Percentiles rank a stretch among this genome's conserved stretches.
phyloP scores from a whole-genome alignment of 176 grass and related monocot genomes.

The Bothriochloa decipiens region DNA sequence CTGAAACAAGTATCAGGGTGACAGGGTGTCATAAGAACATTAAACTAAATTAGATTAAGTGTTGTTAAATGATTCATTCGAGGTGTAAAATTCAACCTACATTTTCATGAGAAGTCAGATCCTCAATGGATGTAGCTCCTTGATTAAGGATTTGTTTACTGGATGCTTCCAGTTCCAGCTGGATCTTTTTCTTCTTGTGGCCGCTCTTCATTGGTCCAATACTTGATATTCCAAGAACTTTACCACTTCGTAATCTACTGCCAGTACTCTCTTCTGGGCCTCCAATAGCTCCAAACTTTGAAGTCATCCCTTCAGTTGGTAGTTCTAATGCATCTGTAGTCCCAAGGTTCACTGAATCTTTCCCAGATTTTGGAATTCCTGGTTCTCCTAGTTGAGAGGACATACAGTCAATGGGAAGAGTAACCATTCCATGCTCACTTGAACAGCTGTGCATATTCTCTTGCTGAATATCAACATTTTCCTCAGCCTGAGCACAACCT shows the following conservation, averaged over 20 bases:
- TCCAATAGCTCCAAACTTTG: neutral
- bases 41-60: slow-evolving; percentile 29
- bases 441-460: neutral
- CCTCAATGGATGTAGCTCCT: neutral
- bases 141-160: slow-evolving; percentile 4
- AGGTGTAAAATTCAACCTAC: slow-evolving; percentile 29
- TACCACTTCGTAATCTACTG: slow-evolving; percentile 45
- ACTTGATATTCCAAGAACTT: slow-evolving; percentile 17
- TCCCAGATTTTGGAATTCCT: no score
- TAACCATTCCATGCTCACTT: neutral
- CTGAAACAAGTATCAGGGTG: neutral
- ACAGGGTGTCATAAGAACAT: neutral
- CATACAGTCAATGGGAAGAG: no score
- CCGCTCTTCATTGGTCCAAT: neutral
- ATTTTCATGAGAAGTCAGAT: slow-evolving; percentile 31
- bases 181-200: neutral
- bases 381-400: no score
- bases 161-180: slow-evolving; percentile 5
- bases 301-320: slow-evolving; percentile 6
- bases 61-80: neutral
- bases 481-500: neutral
- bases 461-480: slow-evolving; percentile 7
- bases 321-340: slow-evolving; percentile 1
- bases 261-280: slow-evolving; percentile 13
- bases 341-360: neutral